Percentiles rank a stretch among this genome's conserved stretches.
phyloP scores from a whole-genome alignment of 2,329 filamentous ascomycete genomes.

The Polytolypa hystricis region DNA sequence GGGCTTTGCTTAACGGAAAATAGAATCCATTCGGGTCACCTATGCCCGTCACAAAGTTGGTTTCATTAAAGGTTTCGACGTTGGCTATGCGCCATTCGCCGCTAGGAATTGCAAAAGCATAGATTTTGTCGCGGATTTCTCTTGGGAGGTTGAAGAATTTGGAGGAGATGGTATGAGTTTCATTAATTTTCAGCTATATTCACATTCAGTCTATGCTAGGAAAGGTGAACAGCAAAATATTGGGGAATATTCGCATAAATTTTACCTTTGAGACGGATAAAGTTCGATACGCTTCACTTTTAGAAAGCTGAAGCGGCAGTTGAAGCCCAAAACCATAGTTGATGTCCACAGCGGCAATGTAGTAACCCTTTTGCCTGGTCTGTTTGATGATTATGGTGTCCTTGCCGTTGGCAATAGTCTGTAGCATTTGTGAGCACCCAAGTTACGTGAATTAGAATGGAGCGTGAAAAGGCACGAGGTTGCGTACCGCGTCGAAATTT shows the following conservation, averaged over 20 bases:
- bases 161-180: neutral
- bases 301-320: neutral
- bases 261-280: neutral
- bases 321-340: neutral
- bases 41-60: neutral
- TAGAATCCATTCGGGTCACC: neutral
- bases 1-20: neutral
- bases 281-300: neutral
- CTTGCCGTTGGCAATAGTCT: neutral
- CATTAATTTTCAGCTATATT: neutral
- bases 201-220: too few relatives aligned
- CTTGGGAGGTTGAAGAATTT: constrained; percentile 1
- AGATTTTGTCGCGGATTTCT: neutral
- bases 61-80: neutral
- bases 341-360: neutral
- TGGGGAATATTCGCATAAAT: neutral
- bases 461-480: too few relatives aligned
- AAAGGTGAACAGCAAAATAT: neutral
- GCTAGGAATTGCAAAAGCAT: neutral
- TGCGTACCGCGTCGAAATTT: neutral
- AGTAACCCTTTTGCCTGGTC: neutral
- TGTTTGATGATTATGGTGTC: neutral
- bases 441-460: neutral
- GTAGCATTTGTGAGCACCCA: too few relatives aligned
- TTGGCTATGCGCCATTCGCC: neutral